Conservation (phyloP, 108 stramenopile genomes). For the Fragilaria radians region DNA sequence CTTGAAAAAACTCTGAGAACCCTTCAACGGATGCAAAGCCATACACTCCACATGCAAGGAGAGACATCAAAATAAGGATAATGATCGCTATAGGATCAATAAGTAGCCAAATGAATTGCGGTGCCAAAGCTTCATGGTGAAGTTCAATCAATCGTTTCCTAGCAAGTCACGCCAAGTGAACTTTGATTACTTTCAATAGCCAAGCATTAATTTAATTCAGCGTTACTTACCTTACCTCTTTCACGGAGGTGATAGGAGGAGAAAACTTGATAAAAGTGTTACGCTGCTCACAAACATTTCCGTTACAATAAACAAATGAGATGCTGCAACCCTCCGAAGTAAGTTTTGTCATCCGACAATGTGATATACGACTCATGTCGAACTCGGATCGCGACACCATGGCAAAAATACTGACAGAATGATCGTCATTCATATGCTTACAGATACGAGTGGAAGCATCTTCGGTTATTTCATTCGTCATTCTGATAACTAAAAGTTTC, state of each 20-base stretch:
- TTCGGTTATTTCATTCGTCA: not conserved
- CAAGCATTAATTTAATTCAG: not conserved
- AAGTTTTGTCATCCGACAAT: not conserved
- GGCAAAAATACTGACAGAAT: constrained; percentile 6
- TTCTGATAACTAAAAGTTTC: too few species aligned
- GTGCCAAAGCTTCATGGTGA: constrained; percentile 17
- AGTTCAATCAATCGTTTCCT: constrained; percentile 14
- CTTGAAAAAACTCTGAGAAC: not conserved
- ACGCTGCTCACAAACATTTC: constrained; percentile 11
- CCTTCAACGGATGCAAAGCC: not conserved
- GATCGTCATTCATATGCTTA: constrained; percentile 18
- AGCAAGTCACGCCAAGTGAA: not conserved
- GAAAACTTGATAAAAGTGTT: constrained; percentile 12
- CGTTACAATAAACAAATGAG: constrained; percentile 7
- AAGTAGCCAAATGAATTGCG: constrained; percentile 17
- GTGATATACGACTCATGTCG: not conserved
- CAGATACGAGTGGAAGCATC: constrained; percentile 10
- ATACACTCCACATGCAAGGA: not conserved
- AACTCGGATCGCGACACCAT: not conserved
- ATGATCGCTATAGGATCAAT: constrained; percentile 13
- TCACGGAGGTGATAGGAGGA: constrained; percentile 13
- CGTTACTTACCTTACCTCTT: constrained; percentile 4
- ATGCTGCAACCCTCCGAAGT: not conserved
- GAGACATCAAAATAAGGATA: not conserved
- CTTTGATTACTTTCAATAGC: not conserved